phyloP scores from a whole-genome alignment of 1,139 yeast genomes.

The Yamadazyma siamensis region DNA sequence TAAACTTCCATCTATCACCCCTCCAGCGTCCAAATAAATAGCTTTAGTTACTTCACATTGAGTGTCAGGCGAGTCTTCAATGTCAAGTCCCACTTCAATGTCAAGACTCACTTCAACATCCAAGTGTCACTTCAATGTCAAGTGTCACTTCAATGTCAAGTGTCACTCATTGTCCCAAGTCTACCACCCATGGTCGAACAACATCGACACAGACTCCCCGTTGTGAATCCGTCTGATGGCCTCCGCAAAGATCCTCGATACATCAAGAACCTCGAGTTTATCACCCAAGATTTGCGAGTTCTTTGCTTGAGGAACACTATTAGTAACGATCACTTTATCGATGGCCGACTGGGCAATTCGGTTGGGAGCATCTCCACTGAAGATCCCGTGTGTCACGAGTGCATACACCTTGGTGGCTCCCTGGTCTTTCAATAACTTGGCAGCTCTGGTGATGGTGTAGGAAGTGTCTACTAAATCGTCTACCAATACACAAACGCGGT shows the following conservation, averaged over 20 bases:
- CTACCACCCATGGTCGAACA: slow-evolving; percentile 83
- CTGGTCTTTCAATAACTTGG: slow-evolving; percentile 84
- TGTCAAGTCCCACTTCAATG: too few species aligned
- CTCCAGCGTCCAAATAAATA: too few species aligned
- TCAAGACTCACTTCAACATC: too few species aligned
- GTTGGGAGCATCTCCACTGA: slow-evolving; percentile 86
- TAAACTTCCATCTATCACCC: too few species aligned
- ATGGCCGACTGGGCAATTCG: slow-evolving; percentile 67
- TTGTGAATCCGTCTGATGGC: slow-evolving; percentile 94
- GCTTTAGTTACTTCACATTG: too few species aligned
- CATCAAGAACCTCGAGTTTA: slow-evolving; percentile 79
- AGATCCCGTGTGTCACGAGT: slow-evolving; percentile 87
- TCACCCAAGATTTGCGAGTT: slow-evolving; percentile 55
- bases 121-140: too few species aligned
- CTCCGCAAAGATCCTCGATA: slow-evolving; percentile 84
- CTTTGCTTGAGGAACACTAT: slow-evolving; percentile 81
- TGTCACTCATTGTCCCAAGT: too few species aligned
- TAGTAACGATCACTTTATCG: slow-evolving; percentile 87
- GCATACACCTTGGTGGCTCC: slow-evolving; percentile 89
- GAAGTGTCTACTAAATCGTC: slow-evolving; percentile 96
- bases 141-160: too few species aligned
- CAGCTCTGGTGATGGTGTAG: slow-evolving; percentile 88
- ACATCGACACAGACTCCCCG: slow-evolving; percentile 93
- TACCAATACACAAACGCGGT: slow-evolving; percentile 76
- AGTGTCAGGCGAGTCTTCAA: too few species aligned